Evolutionary conservation across 208 protist genomes (phyloP), one percentile per base, ranked within the genome.

Genomic region (Cochliopodium minus): DNA sequence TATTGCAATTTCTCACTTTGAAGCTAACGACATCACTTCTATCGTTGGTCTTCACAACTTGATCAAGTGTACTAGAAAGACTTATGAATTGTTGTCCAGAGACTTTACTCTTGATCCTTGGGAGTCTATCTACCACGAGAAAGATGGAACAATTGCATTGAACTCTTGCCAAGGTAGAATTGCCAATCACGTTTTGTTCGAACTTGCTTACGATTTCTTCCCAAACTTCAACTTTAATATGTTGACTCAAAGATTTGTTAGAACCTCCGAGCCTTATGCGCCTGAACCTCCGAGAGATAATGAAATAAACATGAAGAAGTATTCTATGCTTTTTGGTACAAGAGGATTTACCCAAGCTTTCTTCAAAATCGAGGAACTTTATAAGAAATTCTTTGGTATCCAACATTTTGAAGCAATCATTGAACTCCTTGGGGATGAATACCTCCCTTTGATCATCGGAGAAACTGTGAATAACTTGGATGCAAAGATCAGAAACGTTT

Each of bases 151-250:
- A 9, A 65, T 59, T 15, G 61, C 62, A 4, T 48, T 79, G 13
- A 58, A 72, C 20, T 76, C 72, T 0, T 77, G 69, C 54, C 53
- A 72, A 49, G 69, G 71, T 28, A 59, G 76, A 36, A 73, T 82
- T 43, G 35, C 72, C 35, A 45, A 70, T 10, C 75, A 83, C 29
- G 55, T 59, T 23, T 36, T 28, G 3, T 36, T 54, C 25, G 74
- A 82, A 62, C 22, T 78, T 1, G 28, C 72, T n/a, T 46, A 30
- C 7, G 76, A 83, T 50, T 65, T 83, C 32, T 45, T 74, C 26
- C 68, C 71, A 20, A 79, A 79, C 54, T 76, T 50, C 38, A 64
- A 33, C 13, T 83, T 60, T 62, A 78, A 76, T 34, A 45, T 49
- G 2, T 52, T 64, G 11, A 77, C 67, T 13, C 38, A 70, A 33